Percentiles rank a stretch among this genome's conserved stretches.
These are phyloP conservation scores for Omphalotus guepiniiformis DNA, from an alignment of 768 basidiomycete genomes.

Conservation along the genomic window DNA sequence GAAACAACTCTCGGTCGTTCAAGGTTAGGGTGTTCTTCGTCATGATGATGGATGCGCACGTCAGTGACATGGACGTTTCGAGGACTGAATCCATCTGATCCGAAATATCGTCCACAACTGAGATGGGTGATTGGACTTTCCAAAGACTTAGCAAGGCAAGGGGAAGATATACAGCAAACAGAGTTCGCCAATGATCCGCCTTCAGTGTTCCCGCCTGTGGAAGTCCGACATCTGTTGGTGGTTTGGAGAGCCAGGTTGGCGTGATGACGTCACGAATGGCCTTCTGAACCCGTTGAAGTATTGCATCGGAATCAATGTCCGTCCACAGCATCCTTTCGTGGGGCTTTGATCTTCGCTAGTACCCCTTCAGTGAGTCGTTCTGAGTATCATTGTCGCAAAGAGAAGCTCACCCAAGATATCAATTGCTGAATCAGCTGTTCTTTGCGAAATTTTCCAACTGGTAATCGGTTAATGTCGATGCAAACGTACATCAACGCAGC, in stretches of 20 bases:
- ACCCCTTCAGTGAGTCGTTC: not conserved
- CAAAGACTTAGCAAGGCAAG: constrained; percentile 20
- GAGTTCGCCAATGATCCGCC: constrained; percentile 19
- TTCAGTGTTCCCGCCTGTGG: constrained; percentile 20
- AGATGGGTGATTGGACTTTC: not conserved
- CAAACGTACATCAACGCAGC: not conserved
- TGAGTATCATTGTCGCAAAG: not conserved
- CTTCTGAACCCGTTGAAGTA: not conserved
- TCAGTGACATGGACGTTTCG: not conserved
- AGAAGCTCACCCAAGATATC: not conserved
- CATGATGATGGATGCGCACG: constrained; percentile 1
- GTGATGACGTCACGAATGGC: not conserved
- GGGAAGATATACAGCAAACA: constrained; percentile 17
- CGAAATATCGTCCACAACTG: not conserved
- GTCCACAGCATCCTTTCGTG: not conserved
- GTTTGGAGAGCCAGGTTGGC: constrained; percentile 7
- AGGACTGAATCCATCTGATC: not conserved
- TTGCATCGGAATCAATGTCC: not conserved
- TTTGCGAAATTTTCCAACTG: not conserved
- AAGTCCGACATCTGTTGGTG: constrained; percentile 12
- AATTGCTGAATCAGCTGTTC: not conserved
- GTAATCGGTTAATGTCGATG: not conserved
- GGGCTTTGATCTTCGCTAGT: not conserved
- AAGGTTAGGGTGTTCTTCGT: constrained; percentile 1
- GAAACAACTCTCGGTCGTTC: not conserved